phyloP scores from a whole-genome alignment of 176 grass and related monocot species.

The Chloris gayana region DNA sequence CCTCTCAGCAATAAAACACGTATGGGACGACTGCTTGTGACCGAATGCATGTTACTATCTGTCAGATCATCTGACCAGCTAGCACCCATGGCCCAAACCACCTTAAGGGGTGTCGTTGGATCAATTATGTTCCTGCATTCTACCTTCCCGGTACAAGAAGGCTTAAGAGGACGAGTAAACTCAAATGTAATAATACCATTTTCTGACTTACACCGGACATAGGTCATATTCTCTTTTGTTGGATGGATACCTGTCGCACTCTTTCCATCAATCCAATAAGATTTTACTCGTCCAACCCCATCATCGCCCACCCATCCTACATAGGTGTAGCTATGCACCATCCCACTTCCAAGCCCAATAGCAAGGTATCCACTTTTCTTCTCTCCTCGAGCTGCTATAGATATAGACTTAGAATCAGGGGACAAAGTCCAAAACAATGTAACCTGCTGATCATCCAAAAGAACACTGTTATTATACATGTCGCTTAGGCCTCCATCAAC shows the following conservation, averaged over 20 bases:
- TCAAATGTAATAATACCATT: constrained; percentile 90
- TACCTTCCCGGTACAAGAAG: constrained; percentile 57
- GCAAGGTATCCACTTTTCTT: constrained; percentile 85
- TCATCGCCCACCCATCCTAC: constrained; percentile 75
- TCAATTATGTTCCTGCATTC: constrained; percentile 86
- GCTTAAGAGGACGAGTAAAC: constrained; percentile 72
- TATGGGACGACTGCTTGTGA: constrained; percentile 69
- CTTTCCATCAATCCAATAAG: constrained; percentile 77
- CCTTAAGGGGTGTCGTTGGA: constrained; percentile 73
- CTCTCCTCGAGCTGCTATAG: constrained; percentile 67
- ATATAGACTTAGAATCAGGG: constrained; percentile 65
- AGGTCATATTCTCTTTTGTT: constrained; percentile 74
- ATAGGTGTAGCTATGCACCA: constrained; percentile 74
- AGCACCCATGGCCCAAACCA: constrained; percentile 92
- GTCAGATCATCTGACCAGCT: constrained; percentile 68
- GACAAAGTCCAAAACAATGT: constrained; percentile 77
- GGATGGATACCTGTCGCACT: constrained; percentile 59
- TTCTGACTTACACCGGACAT: constrained; percentile 68
- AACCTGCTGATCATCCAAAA: constrained; percentile 81
- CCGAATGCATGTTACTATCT: constrained; percentile 75
- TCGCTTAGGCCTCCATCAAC: constrained; percentile 87
- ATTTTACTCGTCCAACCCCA: constrained; percentile 64
- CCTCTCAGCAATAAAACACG: constrained; percentile 65
- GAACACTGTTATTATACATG: constrained; percentile 79
- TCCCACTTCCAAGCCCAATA: constrained; percentile 67